Conservation (phyloP, 805 yeast genomes). For the Wickerhamomyces sydowiorum region DNA sequence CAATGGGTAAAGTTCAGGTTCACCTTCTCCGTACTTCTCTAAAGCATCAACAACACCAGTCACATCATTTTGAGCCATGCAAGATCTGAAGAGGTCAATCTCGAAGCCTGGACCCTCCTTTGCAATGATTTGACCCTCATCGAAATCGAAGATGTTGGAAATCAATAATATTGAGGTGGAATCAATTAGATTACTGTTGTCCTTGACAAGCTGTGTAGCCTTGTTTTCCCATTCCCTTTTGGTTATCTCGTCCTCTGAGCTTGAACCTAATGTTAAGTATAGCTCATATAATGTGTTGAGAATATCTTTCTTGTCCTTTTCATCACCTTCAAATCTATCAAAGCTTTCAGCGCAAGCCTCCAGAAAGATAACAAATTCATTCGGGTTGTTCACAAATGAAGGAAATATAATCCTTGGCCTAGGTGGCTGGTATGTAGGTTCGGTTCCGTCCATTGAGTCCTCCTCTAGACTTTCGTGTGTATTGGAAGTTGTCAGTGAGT, state of each 20-base stretch:
- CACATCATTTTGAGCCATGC: constrained; percentile 54
- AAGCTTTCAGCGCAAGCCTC: constrained; percentile 86
- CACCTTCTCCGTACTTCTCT: constrained; percentile 51
- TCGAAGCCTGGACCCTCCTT: constrained; percentile 26
- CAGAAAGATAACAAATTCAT: constrained; percentile 83
- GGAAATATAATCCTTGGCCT: constrained; percentile 82
- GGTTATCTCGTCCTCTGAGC: constrained; percentile 29
- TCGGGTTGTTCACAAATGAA: constrained; percentile 78
- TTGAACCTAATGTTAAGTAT: constrained; percentile 57
- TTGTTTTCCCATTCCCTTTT: constrained; percentile 55
- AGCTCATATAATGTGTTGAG: constrained; percentile 77
- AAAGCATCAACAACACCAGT: constrained; percentile 51
- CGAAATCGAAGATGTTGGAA: constrained; percentile 40
- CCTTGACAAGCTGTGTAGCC: constrained; percentile 48
- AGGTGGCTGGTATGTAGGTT: constrained; percentile 85
- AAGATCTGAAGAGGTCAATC: constrained; percentile 61
- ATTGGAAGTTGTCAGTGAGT: constrained; percentile 15
- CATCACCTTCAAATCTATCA: constrained; percentile 64
- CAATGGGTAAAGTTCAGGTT: constrained; percentile 59
- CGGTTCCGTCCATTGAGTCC: constrained; percentile 9
- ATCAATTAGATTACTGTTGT: constrained; percentile 46
- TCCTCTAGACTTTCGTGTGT: constrained; percentile 11
- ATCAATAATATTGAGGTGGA: constrained; percentile 41
- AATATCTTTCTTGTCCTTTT: constrained; percentile 65
- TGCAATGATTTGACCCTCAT: constrained; percentile 38